These are phyloP conservation scores for Hyaloperonospora brassicae DNA, from an alignment of 352 stramenopile genomes.

Conservation along the genomic window DNA sequence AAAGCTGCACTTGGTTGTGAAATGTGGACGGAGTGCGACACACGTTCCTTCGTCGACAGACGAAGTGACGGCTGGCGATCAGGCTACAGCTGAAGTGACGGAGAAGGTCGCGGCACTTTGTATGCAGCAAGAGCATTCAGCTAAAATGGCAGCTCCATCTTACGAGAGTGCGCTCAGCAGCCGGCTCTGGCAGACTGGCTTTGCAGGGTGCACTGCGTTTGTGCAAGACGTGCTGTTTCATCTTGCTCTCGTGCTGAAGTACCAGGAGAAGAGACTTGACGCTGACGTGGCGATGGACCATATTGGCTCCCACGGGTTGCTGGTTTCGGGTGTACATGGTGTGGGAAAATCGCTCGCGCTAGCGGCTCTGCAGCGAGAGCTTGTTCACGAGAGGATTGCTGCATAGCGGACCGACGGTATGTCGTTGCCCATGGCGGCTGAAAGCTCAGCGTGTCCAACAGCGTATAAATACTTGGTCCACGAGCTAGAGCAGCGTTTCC, in stretches of 20 bases:
- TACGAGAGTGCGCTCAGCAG: constrained; percentile 20
- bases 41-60: no score
- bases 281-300: constrained; percentile 41
- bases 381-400: constrained; percentile 19
- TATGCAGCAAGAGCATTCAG: constrained; percentile 13
- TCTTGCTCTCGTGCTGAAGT: constrained; percentile 37
- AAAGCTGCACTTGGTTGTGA: constrained; percentile 10
- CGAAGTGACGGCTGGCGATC: not conserved
- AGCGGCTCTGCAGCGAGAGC: constrained; percentile 21
- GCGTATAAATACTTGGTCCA: constrained; percentile 51
- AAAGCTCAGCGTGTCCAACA: constrained; percentile 35
- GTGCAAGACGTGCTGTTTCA: constrained; percentile 51
- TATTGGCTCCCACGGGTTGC: constrained; percentile 34
- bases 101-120: constrained; percentile 15
- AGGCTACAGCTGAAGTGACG: constrained; percentile 7
- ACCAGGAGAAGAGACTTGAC: constrained; percentile 8
- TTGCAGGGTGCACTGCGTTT: constrained; percentile 44
- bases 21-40: constrained; percentile 16
- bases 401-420: constrained; percentile 29
- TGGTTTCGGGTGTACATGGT: constrained; percentile 47
- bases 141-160: not conserved
- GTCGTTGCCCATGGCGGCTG: constrained; percentile 48
- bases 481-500: constrained; percentile 32
- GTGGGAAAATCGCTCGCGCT: constrained; percentile 59
- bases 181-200: constrained; percentile 28